These are phyloP conservation scores for Zymoseptoria pseudotritici DNA, from an alignment of 2,329 filamentous ascomycete species.

Conservation along the genomic window DNA sequence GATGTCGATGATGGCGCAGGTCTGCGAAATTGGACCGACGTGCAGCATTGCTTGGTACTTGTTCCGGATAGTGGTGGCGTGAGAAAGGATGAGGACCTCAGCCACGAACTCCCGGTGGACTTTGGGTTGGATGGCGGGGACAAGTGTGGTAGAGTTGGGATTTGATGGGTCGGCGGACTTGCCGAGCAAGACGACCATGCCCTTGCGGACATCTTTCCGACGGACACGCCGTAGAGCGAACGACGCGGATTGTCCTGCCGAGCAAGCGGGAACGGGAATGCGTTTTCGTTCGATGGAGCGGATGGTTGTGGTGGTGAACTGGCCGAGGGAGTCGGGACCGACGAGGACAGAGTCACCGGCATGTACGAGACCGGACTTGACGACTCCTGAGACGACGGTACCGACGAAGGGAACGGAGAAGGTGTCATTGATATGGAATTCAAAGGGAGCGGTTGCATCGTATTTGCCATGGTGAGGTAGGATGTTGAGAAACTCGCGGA, in stretches of 20 bases:
- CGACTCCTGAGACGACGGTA: slow-evolving; percentile 89
- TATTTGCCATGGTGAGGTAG: slow-evolving; percentile 92
- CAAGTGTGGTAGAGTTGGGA: slow-evolving; percentile 18
- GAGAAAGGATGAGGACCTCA: slow-evolving; percentile 86
- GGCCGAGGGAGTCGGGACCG: slow-evolving; percentile 81
- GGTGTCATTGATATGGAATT: slow-evolving; percentile 94
- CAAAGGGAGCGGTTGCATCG: slow-evolving; percentile 77
- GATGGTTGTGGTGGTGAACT: slow-evolving; percentile 80
- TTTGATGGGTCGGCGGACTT: slow-evolving; percentile 51
- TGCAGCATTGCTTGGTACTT: slow-evolving; percentile 98
- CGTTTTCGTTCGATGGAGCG: slow-evolving; percentile 92
- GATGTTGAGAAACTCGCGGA: slow-evolving; percentile 90
- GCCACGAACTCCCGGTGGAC: slow-evolving; percentile 48
- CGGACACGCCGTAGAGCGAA: slow-evolving; percentile 84
- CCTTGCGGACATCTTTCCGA: slow-evolving; percentile 89
- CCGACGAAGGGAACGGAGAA: slow-evolving; percentile 97
- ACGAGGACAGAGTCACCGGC: slow-evolving; percentile 83
- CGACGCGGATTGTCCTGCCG: slow-evolving; percentile 84
- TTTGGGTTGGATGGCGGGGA: slow-evolving; percentile 39
- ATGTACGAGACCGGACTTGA: slow-evolving; percentile 76
- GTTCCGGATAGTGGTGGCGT: slow-evolving; percentile 93
- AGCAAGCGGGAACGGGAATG: slow-evolving; percentile 77
- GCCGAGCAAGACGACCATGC: slow-evolving; percentile 92
- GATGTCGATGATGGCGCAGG: slow-evolving; percentile 94
- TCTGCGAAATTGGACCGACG: slow-evolving; percentile 89